Evolutionary conservation across 2,329 filamentous ascomycete genomes (phyloP), one percentile per base, ranked within the genome.

Genomic region (Nectriaceae sp.): DNA sequence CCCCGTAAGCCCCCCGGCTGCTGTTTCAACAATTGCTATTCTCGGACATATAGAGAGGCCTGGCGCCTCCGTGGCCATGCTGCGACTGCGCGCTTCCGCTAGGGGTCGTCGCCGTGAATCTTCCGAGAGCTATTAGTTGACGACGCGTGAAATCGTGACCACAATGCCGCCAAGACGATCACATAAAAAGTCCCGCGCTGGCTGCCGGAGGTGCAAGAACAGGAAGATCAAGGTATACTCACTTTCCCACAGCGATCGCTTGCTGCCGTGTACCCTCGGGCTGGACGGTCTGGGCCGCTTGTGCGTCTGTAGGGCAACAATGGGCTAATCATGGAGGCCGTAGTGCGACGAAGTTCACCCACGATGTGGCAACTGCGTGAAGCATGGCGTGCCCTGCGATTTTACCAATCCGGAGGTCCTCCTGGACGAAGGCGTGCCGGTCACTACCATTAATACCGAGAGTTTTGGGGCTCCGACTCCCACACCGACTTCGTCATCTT

Each of bases 111-210:
- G 60, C 57, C 49, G 52, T 60, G 51, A 55, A 53, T 50, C 49
- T 40, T 38, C 50, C 43, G 44, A 56, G 51, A 55, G 51, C 49
- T 50, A 40, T 16, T 26, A 49, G 53, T 54, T 58, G 57, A 58
- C 54, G 52, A 55, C 50, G 47, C 53, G 50, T 60, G 49, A 55
- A 47, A 42, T 26, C 36, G 24, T 24, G 31, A 37, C 35, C 44
- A 66, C 53, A 40, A 86, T 86, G 83, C 81, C 84, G 52, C 83
- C 84, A 22, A 74, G 84, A 61, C 76, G 83, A 64, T 85, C 84
- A 36, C 85, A 88, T 68, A 88, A 85, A 64, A 88, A 87, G 71
- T 87, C 83, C 47, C 78, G 85, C 56, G 79, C 83, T 43, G 85
- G 85, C 39, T 88, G 85, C 60, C 75, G 78, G 53, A 73, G 81